Base-by-base conservation (phyloP, 2,329 filamentous ascomycete species). In the Curvularia eragrostidis region DNA sequence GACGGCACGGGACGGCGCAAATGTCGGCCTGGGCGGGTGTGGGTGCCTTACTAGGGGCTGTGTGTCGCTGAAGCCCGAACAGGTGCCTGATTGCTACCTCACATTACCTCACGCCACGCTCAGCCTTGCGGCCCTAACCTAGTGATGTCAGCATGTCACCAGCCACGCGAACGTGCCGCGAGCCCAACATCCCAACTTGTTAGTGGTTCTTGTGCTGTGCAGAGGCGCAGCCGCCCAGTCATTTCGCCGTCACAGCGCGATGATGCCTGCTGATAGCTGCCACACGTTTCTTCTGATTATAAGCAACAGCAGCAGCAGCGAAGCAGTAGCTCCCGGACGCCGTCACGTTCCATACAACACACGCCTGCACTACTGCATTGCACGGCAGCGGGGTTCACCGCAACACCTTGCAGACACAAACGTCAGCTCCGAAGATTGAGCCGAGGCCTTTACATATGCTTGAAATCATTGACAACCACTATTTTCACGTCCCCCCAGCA, bases 161-260 rank as follows among this genome's bases (percentile, higher is more conserved):
- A 54, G 50, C 55, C 55, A 58, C 46, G 49, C 54, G 24, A 18
- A 48, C 48, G n/a, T 38, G 30, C 58, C 43, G 57, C 54, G 50
- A 62, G 56, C 61, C 59, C 54, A 61, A 58, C 62, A 61, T 56
- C 34, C 56, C 46, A 49, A 43, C 21, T 54, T 43, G 38, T 23
- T 46, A 50, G 57, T 58, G 56, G 66, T 56, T 63, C 63, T 61
- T 64, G 55, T 57, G 54, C 59, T 53, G 38, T 43, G 59, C 59
- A 64, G 65, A 65, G 70, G 68, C 69, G 65, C 64, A 71, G 69
- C 52, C 49, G 55, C 36, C 51, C 49, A 56, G 66, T 71, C 64
- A 69, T 63, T 62, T 69, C 61, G 58, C 61, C 57, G 58, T 58
- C 59, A 49, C 58, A 63, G 55, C 52, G 55, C 54, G 54, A 57